These are phyloP conservation scores for Trypanosoma cruzi DNA, from an alignment of 208 protist genomes.

Conservation along the genomic window DNA sequence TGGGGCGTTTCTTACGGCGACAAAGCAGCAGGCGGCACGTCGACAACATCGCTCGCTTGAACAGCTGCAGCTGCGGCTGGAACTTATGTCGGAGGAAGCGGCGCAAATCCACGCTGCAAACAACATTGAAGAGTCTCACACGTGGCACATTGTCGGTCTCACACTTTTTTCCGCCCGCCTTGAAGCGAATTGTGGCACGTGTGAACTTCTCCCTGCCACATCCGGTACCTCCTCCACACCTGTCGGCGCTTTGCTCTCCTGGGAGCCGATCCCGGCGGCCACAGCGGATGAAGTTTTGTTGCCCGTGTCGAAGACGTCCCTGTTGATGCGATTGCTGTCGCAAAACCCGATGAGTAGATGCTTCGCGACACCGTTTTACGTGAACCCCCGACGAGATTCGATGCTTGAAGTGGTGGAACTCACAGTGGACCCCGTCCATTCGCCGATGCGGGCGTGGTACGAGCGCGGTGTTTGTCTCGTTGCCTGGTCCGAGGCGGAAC, in stretches of 20 bases:
- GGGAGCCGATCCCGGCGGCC: constrained; percentile 22
- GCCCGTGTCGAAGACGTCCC: constrained; percentile 26
- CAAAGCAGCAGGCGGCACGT: constrained; percentile 94
- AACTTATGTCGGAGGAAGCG: constrained; percentile 31
- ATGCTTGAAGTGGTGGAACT: constrained; percentile 81
- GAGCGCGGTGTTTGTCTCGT: constrained; percentile 82
- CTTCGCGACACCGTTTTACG: constrained; percentile 85
- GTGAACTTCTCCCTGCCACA: constrained; percentile 42
- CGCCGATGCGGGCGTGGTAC: constrained; percentile 64
- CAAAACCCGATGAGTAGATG: constrained; percentile 27
- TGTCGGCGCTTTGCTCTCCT: constrained; percentile 47
- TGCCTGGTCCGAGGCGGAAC: constrained; percentile 59
- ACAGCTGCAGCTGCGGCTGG: constrained; percentile 84
- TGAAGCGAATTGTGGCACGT: constrained; percentile 32
- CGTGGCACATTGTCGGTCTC: constrained; percentile 34
- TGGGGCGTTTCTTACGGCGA: constrained; percentile 97
- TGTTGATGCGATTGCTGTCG: constrained; percentile 30
- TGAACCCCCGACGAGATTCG: constrained; percentile 59
- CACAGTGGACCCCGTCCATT: constrained; percentile 24
- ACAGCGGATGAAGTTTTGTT: neutral
- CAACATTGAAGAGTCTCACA: neutral
- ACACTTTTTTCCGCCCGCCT: constrained; percentile 65
- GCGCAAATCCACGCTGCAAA: constrained; percentile 5
- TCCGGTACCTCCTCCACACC: constrained; percentile 30
- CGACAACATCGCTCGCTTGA: constrained; percentile 91